Evolutionary conservation across 1,284 basidiomycete species (phyloP).

Genomic region (Sutorius eximius): DNA sequence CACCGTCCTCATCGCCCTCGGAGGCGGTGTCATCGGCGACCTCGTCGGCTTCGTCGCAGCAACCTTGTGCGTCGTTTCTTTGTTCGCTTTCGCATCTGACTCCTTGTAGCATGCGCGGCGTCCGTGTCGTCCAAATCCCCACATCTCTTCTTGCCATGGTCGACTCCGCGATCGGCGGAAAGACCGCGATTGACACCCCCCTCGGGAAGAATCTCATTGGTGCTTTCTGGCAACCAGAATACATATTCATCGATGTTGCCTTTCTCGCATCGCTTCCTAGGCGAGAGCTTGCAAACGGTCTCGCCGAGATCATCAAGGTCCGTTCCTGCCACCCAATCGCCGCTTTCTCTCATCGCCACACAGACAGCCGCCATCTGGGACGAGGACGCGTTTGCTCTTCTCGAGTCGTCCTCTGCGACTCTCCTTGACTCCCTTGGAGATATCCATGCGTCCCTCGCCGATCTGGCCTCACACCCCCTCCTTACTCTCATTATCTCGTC

Average conservation of each 20-base stretch:
- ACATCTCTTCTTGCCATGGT: constrained; percentile 98
- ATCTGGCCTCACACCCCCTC: constrained; percentile 76
- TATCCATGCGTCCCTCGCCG: constrained; percentile 56
- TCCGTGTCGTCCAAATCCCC: constrained; percentile 94
- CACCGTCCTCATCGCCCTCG: constrained; percentile 91
- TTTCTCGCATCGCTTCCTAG: constrained; percentile 93
- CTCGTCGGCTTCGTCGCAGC: constrained; percentile 95
- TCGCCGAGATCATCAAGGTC: constrained; percentile 98
- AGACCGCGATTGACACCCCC: constrained; percentile 97
- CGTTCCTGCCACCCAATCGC: constrained; percentile 4
- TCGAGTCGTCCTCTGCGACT: constrained; percentile 82
- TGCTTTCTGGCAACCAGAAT: constrained; percentile 97
- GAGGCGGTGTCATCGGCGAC: constrained; percentile 97
- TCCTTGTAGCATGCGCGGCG: constrained; percentile 72
- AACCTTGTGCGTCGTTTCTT: constrained; percentile 76
- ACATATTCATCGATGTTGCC: constrained; percentile 96
- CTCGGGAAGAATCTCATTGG: constrained; percentile 98
- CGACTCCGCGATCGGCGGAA: constrained; percentile 95
- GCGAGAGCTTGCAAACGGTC: constrained; percentile 96
- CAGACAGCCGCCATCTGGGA: constrained; percentile 97
- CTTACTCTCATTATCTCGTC: constrained; percentile 85
- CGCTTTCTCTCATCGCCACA: not conserved
- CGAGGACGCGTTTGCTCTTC: constrained; percentile 79
- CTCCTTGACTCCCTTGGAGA: constrained; percentile 62
- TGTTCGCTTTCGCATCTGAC: not conserved